These are phyloP conservation scores for Phytophthora niederhauseri DNA, from an alignment of 352 stramenopile species.

Conservation along the genomic window DNA sequence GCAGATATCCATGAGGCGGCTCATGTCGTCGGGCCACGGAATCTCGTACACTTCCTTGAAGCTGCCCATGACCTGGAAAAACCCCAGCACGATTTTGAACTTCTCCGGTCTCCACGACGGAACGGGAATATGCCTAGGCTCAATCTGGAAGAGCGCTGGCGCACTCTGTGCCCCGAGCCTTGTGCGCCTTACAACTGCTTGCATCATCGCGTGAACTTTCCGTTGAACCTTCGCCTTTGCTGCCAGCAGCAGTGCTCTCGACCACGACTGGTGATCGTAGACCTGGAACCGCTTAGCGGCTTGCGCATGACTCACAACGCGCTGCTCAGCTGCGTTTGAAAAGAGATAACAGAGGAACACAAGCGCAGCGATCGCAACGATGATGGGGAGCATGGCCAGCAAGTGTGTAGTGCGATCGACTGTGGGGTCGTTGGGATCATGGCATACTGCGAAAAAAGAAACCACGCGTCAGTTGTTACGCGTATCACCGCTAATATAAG, in stretches of 20 bases:
- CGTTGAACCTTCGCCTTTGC: slow-evolving; percentile 21
- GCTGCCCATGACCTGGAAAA: slow-evolving; percentile 77
- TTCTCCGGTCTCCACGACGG: slow-evolving; percentile 63
- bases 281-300: slow-evolving; percentile 64
- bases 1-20: slow-evolving; percentile 66
- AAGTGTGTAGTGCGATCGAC: slow-evolving; percentile 45
- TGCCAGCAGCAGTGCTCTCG: slow-evolving; percentile 29
- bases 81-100: slow-evolving; percentile 80
- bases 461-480: too few species aligned
- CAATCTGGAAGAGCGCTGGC: slow-evolving; percentile 49
- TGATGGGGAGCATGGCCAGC: slow-evolving; percentile 51
- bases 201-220: slow-evolving; percentile 21
- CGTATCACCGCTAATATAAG: not conserved
- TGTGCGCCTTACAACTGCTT: slow-evolving; percentile 8
- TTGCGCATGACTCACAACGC: slow-evolving; percentile 55
- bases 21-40: slow-evolving; percentile 65
- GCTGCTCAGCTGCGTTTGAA: slow-evolving; percentile 49
- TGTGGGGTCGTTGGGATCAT: slow-evolving; percentile 40
- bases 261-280: slow-evolving; percentile 32
- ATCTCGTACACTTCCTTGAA: slow-evolving; percentile 83
- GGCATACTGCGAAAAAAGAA: too few species aligned
- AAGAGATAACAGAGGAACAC: slow-evolving; percentile 54
- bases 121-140: slow-evolving; percentile 21
- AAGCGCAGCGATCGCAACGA: slow-evolving; percentile 37
- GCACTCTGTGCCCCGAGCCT: not conserved